phyloP scores from a whole-genome alignment of 352 stramenopile genomes.

The Blastocystis sp. region DNA sequence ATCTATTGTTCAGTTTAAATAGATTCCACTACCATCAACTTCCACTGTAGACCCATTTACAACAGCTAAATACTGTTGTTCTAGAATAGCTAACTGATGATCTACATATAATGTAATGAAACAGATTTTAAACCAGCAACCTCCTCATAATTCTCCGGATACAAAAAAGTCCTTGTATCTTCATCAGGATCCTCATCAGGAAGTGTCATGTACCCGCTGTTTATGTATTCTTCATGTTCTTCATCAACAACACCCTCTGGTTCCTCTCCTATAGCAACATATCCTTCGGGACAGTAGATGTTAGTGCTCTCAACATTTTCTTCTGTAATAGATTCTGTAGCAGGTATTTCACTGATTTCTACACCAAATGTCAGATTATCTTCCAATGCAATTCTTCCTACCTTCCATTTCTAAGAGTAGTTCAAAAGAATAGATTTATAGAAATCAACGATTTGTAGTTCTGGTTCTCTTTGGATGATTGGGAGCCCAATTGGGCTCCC shows the following conservation, averaged over 20 bases:
- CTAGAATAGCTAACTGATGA: slow-evolving; percentile 35
- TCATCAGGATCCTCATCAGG: slow-evolving; percentile 59
- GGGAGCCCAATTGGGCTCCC: too few species aligned
- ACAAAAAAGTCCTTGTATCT: slow-evolving; percentile 1
- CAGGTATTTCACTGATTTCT: slow-evolving; percentile 12
- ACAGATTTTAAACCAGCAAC: neutral
- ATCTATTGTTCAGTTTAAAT: neutral
- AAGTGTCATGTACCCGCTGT: slow-evolving; percentile 59
- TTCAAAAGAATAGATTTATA: neutral
- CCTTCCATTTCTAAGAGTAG: neutral
- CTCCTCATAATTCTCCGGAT: slow-evolving; percentile 44
- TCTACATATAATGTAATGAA: neutral
- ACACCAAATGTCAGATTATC: neutral
- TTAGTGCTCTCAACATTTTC: neutral
- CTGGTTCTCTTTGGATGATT: neutral
- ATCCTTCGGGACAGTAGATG: slow-evolving; percentile 38
- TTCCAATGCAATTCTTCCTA: neutral
- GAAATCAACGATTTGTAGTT: neutral
- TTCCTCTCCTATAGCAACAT: slow-evolving; percentile 25
- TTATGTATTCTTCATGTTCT: slow-evolving; percentile 29
- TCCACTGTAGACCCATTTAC: neutral
- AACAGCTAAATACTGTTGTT: slow-evolving; percentile 40
- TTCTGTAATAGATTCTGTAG: neutral
- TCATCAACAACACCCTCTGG: neutral
- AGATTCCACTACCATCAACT: neutral